These are phyloP conservation scores for Dactylellina parvicollis DNA, from an alignment of 2,329 filamentous ascomycete genomes.

Conservation along the genomic window DNA sequence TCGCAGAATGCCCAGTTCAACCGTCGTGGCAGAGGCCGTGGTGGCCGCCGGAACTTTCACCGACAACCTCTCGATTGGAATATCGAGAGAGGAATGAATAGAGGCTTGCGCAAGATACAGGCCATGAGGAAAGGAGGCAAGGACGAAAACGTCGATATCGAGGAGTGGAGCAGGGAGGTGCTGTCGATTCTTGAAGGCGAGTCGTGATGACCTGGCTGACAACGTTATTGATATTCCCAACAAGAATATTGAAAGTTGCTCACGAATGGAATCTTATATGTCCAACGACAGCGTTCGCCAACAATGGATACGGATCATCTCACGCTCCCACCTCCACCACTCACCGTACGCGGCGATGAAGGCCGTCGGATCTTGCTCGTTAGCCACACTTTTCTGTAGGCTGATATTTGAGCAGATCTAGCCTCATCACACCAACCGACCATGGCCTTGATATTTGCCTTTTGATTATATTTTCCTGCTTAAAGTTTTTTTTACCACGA, in stretches of 20 bases:
- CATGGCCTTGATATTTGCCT: too few species aligned
- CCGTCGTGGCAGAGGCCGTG: slow-evolving; percentile 42
- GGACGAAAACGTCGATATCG: slow-evolving; percentile 53
- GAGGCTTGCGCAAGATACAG: slow-evolving; percentile 48
- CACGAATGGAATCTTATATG: neutral
- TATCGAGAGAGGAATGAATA: slow-evolving; percentile 48
- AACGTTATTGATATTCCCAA: neutral
- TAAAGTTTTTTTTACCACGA: too few species aligned
- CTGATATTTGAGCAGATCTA: too few species aligned
- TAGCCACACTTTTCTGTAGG: too few species aligned
- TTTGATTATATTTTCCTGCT: too few species aligned
- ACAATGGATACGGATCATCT: neutral
- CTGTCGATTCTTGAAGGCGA: slow-evolving; percentile 51
- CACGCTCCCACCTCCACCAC: neutral
- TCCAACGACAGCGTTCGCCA: neutral
- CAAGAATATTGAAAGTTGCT: slow-evolving; percentile 1
- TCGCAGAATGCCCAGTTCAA: slow-evolving; percentile 46
- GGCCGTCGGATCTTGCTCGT: too few species aligned
- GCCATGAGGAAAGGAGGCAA: slow-evolving; percentile 51
- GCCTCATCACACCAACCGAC: too few species aligned
- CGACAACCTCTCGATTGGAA: slow-evolving; percentile 49
- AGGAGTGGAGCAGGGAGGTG: slow-evolving; percentile 50
- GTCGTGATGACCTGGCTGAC: slow-evolving; percentile 7
- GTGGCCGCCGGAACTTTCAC: slow-evolving; percentile 42
- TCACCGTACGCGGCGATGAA: too few species aligned